These are phyloP conservation scores for Pseudevernia furfuracea DNA, from an alignment of 495 filamentous ascomycete species.

Conservation along the genomic window DNA sequence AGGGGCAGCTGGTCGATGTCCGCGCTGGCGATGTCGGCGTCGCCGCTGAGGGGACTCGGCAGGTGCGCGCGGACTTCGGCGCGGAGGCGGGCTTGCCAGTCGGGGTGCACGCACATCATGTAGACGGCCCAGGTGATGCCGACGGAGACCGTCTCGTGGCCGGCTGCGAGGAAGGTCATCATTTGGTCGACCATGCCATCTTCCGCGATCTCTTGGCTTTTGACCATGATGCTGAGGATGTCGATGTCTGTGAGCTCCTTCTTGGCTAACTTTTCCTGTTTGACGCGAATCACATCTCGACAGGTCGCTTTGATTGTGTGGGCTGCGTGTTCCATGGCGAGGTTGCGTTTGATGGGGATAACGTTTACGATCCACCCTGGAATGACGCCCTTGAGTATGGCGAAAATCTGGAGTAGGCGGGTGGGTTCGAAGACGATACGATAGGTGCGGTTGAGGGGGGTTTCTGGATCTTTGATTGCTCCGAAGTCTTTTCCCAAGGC, in stretches of 20 bases:
- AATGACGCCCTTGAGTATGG: not conserved
- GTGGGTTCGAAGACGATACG: not conserved
- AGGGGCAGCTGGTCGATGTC: slow-evolving; percentile 29
- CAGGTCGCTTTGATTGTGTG: not conserved
- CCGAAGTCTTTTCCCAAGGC: slow-evolving; percentile 64
- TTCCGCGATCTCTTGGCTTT: slow-evolving; percentile 55
- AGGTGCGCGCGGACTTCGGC: slow-evolving; percentile 21
- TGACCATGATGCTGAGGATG: slow-evolving; percentile 51
- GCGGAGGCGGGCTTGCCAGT: slow-evolving; percentile 23
- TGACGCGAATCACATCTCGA: not conserved
- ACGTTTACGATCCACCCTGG: not conserved
- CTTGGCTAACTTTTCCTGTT: not conserved
- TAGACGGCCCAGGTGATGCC: slow-evolving; percentile 28
- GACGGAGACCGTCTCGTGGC: slow-evolving; percentile 49
- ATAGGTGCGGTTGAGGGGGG: not conserved
- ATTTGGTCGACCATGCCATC: slow-evolving; percentile 64
- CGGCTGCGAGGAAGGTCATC: slow-evolving; percentile 74
- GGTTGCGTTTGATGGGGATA: not conserved
- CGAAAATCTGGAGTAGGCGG: not conserved
- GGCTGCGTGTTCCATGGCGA: not conserved
- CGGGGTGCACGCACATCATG: slow-evolving; percentile 22
- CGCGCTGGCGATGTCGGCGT: not conserved
- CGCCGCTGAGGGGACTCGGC: not conserved
- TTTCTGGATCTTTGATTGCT: slow-evolving; percentile 36
- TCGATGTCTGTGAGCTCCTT: slow-evolving; percentile 2